These are phyloP conservation scores for Fusarium nelsonii DNA, from an alignment of 2,329 filamentous ascomycete genomes.

Conservation along the genomic window DNA sequence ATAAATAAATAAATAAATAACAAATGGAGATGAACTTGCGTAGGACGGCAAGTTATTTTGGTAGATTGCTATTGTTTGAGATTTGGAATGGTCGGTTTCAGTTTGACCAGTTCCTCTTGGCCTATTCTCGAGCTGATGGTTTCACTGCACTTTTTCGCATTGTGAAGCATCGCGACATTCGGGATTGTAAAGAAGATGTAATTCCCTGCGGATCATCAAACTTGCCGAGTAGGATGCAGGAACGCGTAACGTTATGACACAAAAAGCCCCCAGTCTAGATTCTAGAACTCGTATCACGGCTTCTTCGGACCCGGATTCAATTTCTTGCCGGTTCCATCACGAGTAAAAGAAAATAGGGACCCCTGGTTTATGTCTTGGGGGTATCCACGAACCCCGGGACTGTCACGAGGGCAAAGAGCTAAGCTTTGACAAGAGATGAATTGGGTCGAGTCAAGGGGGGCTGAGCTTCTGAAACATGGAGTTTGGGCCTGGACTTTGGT, in stretches of 20 bases:
- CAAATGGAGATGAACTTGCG: not conserved
- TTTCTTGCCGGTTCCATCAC: slow-evolving; percentile 12
- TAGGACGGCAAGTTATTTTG: not conserved
- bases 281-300: slow-evolving; percentile 33
- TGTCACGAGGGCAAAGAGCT: slow-evolving; percentile 1
- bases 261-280: slow-evolving; percentile 7
- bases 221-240: slow-evolving; percentile 7
- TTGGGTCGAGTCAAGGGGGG: slow-evolving; percentile 10
- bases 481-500: slow-evolving; percentile 9
- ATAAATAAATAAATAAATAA: not conserved
- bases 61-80: slow-evolving; percentile 29
- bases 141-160: slow-evolving; percentile 2
- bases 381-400: not conserved
- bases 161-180: slow-evolving; percentile 1
- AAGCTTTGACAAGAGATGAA: slow-evolving; percentile 10
- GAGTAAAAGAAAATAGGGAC: not conserved
- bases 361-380: slow-evolving; percentile 13
- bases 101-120: not conserved
- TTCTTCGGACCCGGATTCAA: slow-evolving; percentile 17
- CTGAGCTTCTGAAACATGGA: slow-evolving; percentile 45
- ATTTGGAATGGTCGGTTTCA: slow-evolving; percentile 40
- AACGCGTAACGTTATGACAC: slow-evolving; percentile 27
- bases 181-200: not conserved
- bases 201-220: slow-evolving; percentile 3
- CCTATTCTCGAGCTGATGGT: not conserved